Evolutionary conservation across 1,139 yeast genomes (phyloP).

Genomic region (Geotrichum bryndzae): DNA sequence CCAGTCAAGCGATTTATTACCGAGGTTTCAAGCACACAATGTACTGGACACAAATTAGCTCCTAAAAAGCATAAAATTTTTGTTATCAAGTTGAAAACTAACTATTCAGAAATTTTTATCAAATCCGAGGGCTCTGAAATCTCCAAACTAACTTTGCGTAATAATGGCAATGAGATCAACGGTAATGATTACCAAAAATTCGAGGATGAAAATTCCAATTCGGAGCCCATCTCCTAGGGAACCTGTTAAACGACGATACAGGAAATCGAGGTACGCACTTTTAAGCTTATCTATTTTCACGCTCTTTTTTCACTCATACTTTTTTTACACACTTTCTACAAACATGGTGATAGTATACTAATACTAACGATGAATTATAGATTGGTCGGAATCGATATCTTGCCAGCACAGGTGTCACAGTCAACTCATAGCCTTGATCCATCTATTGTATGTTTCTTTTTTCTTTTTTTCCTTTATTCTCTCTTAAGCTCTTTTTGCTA

Average conservation of each 20-base stretch:
- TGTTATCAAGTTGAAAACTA: conserved; percentile 8
- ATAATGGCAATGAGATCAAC: background rate
- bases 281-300: no score
- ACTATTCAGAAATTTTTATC: background rate
- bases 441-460: background rate
- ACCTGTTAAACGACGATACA: background rate
- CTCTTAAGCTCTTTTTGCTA: background rate
- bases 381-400: background rate
- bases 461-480: background rate
- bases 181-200: background rate
- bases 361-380: background rate
- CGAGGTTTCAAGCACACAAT: background rate
- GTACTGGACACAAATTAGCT: background rate
- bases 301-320: background rate
- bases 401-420: background rate
- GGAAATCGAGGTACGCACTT: background rate
- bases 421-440: background rate
- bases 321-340: background rate
- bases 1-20: background rate
- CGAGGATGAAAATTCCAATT: background rate
- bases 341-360: background rate
- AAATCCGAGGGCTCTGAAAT: background rate
- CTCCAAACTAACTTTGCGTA: background rate
- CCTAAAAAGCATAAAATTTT: conserved; percentile 1
- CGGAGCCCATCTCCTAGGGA: background rate